Evolutionary conservation across 306 rosid species (phyloP).

Genomic region (Cicer chorassanicum): DNA sequence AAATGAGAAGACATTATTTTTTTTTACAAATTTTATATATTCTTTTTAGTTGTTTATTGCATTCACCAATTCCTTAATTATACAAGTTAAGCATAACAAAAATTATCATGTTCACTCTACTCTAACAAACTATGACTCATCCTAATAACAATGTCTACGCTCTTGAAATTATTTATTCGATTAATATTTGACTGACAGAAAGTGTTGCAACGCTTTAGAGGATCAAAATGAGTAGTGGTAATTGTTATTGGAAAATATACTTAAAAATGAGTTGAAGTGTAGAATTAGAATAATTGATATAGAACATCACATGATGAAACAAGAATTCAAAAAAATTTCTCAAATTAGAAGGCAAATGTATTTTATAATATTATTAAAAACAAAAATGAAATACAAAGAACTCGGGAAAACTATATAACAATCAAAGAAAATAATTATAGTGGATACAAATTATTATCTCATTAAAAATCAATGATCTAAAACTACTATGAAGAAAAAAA

Average conservation of each 20-base stretch:
- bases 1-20: accelerated
- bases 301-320: constrained; percentile 77
- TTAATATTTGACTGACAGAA: not conserved
- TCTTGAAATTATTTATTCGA: not conserved
- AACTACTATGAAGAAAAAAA: no score
- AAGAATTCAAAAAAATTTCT: constrained; percentile 64
- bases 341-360: not conserved
- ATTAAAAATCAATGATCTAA: no score
- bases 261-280: constrained; percentile 39
- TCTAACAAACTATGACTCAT: no score
- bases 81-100: no score
- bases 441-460: no score
- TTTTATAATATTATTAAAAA: no score
- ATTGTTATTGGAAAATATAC: not conserved
- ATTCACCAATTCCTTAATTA: constrained; percentile 31
- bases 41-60: no score
- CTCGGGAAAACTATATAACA: constrained; percentile 29
- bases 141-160: no score
- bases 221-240: not conserved
- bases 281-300: constrained; percentile 80
- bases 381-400: no score
- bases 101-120: no score
- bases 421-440: constrained; percentile 50
- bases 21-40: no score
- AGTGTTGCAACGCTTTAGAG: not conserved